phyloP scores from a whole-genome alignment of 2,329 filamentous ascomycete genomes.

The Dothistroma septosporum region DNA sequence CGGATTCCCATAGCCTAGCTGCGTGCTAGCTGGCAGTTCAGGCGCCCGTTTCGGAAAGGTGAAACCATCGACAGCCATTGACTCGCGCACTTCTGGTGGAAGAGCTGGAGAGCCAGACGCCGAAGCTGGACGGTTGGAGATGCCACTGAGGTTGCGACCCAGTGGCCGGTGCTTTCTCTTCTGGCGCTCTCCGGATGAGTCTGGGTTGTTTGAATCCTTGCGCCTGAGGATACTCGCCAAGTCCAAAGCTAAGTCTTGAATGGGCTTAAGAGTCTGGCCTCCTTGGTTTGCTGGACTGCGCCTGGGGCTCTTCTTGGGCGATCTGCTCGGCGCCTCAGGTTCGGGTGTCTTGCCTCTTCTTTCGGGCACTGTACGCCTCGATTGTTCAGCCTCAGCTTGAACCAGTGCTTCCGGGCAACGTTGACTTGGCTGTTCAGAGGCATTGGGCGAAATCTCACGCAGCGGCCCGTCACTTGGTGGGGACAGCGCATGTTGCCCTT shows the following conservation, averaged over 20 bases:
- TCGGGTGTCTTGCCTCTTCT: background rate
- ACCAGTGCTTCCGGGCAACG: background rate
- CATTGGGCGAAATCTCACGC: constrained; percentile 30
- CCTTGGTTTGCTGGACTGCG: constrained; percentile 12
- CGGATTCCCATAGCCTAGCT: constrained; percentile 35
- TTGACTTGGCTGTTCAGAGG: constrained; percentile 12
- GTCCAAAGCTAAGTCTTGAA: constrained; percentile 22
- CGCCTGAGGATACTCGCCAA: constrained; percentile 23
- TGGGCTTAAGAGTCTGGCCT: constrained; percentile 9
- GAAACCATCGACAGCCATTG: constrained; percentile 22
- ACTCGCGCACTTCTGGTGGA: constrained; percentile 7
- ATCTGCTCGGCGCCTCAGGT: constrained; percentile 1
- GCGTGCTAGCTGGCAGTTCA: constrained; percentile 29
- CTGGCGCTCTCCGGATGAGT: constrained; percentile 9
- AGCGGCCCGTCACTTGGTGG: constrained; percentile 18
- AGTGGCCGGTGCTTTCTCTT: constrained; percentile 31
- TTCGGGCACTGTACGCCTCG: too few relatives aligned
- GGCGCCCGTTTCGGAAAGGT: constrained; percentile 11
- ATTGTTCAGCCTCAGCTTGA: background rate
- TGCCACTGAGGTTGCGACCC: constrained; percentile 30
- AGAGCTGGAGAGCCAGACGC: constrained; percentile 12
- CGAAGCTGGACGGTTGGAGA: constrained; percentile 23
- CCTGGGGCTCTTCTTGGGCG: constrained; percentile 5
- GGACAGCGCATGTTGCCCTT: constrained; percentile 4
- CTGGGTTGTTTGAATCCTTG: constrained; percentile 12